A percentile compares a stretch with the other conserved stretches of the same genome.
These are phyloP conservation scores for Lycium ferocissimum DNA, from an alignment of 257 asterid genomes.

Conservation along the genomic window DNA sequence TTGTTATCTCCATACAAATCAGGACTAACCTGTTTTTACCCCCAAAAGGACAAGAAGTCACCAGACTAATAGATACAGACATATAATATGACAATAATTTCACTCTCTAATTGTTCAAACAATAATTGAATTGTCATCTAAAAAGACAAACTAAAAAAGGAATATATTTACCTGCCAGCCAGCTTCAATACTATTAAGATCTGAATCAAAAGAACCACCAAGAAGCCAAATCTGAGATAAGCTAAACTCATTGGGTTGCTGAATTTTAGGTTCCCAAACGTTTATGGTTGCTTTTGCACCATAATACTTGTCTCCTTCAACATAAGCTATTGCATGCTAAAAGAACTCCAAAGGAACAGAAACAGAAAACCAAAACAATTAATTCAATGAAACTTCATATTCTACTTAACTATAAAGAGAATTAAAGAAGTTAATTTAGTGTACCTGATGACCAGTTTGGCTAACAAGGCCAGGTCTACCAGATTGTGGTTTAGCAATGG, in stretches of 20 bases:
- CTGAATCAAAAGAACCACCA: conserved; percentile 77
- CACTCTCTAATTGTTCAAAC: not conserved
- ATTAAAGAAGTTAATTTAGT: not conserved
- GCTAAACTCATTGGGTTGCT: conserved; percentile 82
- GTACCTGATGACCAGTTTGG: conserved; percentile 91
- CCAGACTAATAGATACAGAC: not conserved
- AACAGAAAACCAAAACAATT: conserved; percentile 32
- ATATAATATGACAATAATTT: conserved; percentile 6
- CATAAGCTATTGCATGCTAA: conserved; percentile 87
- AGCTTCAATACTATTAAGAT: conserved; percentile 90
- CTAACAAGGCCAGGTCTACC: conserved; percentile 58
- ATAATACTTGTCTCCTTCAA: conserved; percentile 73
- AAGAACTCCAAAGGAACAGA: conserved; percentile 62
- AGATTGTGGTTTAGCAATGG: conserved; percentile 56
- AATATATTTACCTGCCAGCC: conserved; percentile 76
- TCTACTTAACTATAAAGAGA: not conserved
- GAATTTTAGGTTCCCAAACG: conserved; percentile 86
- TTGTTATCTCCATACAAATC: conserved; percentile 81
- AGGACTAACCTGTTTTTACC: conserved; percentile 76
- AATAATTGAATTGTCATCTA: not conserved
- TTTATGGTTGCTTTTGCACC: conserved; percentile 91
- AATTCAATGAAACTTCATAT: not conserved
- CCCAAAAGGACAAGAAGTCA: conserved; percentile 22
- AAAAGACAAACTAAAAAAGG: conserved; percentile 12
- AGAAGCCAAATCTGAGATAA: conserved; percentile 87